A percentile compares a stretch with the other conserved stretches of the same genome.
phyloP scores from a whole-genome alignment of 306 rosid species.

The Prosopis cineraria region DNA sequence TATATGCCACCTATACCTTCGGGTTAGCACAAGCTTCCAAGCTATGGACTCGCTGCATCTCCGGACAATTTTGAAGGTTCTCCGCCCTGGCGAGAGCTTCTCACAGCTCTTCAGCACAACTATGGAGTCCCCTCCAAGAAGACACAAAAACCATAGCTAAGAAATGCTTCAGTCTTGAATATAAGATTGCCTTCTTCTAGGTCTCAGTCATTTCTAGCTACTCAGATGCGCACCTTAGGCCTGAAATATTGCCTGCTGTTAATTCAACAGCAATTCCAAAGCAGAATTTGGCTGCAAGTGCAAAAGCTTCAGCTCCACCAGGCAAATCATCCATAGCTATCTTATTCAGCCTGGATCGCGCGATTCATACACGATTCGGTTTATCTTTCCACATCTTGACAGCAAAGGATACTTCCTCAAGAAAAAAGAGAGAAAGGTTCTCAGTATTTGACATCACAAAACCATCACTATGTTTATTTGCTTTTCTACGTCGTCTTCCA shows the following conservation, averaged over 20 bases:
- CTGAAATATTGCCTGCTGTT: constrained; percentile 90
- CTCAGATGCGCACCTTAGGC: constrained; percentile 93
- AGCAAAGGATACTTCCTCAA: constrained; percentile 80
- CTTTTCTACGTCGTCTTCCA: background rate
- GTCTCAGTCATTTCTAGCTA: constrained; percentile 97
- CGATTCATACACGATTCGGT: constrained; percentile 77
- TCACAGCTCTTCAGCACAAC: constrained; percentile 89
- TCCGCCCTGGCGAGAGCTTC: constrained; percentile 97
- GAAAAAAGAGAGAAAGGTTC: background rate
- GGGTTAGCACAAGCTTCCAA: constrained; percentile 98
- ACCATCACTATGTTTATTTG: background rate
- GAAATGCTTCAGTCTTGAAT: constrained; percentile 96
- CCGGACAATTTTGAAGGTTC: constrained; percentile 89
- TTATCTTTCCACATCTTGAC: constrained; percentile 93
- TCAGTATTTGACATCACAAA: constrained; percentile 29
- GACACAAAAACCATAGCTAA: constrained; percentile 92
- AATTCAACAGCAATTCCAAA: constrained; percentile 91
- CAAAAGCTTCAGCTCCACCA: constrained; percentile 87
- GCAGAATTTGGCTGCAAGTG: constrained; percentile 84
- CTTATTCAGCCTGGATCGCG: constrained; percentile 65
- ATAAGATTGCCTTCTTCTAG: constrained; percentile 97
- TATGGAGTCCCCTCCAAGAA: constrained; percentile 95
- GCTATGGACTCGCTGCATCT: constrained; percentile 98
- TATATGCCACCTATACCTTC: constrained; percentile 93
- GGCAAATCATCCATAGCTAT: constrained; percentile 80